A percentile compares a stretch with the other conserved stretches of the same genome.
phyloP scores from a whole-genome alignment of 176 grass and related monocot genomes.

The Poa pratensis region DNA sequence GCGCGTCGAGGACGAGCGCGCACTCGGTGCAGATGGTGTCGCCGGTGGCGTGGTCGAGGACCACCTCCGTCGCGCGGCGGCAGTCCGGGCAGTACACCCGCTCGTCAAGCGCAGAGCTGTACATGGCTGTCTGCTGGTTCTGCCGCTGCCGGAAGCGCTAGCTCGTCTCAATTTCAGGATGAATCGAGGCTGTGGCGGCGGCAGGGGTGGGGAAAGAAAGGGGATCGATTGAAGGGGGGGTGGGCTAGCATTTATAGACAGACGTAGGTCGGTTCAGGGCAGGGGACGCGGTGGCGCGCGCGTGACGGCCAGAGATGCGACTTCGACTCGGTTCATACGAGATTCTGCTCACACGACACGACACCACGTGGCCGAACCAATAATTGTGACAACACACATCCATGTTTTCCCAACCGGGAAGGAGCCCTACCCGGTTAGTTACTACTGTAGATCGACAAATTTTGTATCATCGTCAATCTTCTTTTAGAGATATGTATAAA shows the following conservation, averaged over 20 bases:
- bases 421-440: too few species aligned
- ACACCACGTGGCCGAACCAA: background rate
- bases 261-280: conserved; percentile 21
- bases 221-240: background rate
- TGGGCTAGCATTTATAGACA: conserved; percentile 41
- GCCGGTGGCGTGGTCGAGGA: conserved; percentile 59
- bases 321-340: background rate
- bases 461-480: too few species aligned
- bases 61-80: conserved; percentile 46
- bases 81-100: conserved; percentile 51
- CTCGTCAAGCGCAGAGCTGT: conserved; percentile 3
- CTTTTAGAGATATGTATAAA: too few species aligned
- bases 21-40: conserved; percentile 80
- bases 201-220: background rate
- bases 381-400: too few species aligned
- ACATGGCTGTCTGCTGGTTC: conserved; percentile 1
- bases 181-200: background rate
- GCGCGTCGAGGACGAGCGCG: conserved; percentile 63
- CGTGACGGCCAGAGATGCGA: background rate
- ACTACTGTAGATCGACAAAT: too few species aligned
- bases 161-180: background rate
- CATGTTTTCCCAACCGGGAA: too few species aligned
- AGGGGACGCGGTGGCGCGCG: background rate
- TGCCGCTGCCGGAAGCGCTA: background rate
- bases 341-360: background rate